Percentiles rank a stretch among this genome's conserved stretches.
phyloP scores from a whole-genome alignment of 495 filamentous ascomycete genomes.

The Neurospora africana region DNA sequence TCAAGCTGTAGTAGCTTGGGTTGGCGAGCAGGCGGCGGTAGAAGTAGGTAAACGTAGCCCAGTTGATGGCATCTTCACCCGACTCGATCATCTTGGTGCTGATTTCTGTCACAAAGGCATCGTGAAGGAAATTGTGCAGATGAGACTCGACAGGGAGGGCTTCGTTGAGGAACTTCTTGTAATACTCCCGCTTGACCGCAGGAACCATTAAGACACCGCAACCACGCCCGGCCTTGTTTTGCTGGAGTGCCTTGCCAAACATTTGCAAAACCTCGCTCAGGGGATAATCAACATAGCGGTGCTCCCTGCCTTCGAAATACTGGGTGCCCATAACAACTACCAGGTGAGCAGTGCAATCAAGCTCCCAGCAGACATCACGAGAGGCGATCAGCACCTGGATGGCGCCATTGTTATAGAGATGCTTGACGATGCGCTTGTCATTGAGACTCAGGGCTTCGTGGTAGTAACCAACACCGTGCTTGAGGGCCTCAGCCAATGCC shows the following conservation, averaged over 20 bases:
- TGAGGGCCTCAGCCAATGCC: conserved; percentile 80
- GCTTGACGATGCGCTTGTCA: conserved; percentile 87
- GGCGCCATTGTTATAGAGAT: conserved; percentile 82
- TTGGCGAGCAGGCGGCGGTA: conserved; percentile 95
- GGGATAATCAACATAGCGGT: conserved; percentile 95
- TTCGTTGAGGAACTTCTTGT: conserved; percentile 97
- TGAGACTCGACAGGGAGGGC: conserved; percentile 93
- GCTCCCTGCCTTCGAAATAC: conserved; percentile 93
- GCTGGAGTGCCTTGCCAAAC: conserved; percentile 86
- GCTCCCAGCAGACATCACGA: conserved; percentile 92
- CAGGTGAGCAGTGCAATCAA: conserved; percentile 76
- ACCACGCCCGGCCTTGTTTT: conserved; percentile 64
- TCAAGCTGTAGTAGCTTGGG: conserved; percentile 89
- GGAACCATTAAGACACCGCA: conserved; percentile 93
- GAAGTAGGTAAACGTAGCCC: conserved; percentile 97
- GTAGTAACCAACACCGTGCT: conserved; percentile 93
- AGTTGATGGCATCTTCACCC: conserved; percentile 96
- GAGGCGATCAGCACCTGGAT: conserved; percentile 91
- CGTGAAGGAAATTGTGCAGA: conserved; percentile 79
- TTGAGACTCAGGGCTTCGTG: conserved; percentile 82
- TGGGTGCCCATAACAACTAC: conserved; percentile 99
- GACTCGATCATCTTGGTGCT: conserved; percentile 88
- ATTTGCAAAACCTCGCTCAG: conserved; percentile 98
- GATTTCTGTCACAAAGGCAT: conserved; percentile 94
- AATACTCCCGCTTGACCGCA: conserved; percentile 88